Evolutionary conservation across 306 rosid genomes (phyloP).

Genomic region (Lathyrus oleraceus): DNA sequence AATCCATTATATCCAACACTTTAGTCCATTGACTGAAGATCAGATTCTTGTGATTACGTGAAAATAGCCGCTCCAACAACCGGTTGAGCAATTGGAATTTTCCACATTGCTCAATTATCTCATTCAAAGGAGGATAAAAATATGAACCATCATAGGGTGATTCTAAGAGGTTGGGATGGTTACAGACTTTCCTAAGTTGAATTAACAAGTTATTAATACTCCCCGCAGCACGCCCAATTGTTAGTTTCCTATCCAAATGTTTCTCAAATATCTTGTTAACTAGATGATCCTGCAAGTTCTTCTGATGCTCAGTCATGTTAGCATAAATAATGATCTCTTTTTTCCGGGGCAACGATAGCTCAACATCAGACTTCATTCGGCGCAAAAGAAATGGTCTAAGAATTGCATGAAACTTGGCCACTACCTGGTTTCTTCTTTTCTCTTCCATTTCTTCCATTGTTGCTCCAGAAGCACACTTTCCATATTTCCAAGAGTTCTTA

Average conservation of each 20-base stretch:
- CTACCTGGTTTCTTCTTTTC: slow-evolving; percentile 75
- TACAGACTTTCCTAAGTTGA: slow-evolving; percentile 95
- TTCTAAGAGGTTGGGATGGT: slow-evolving; percentile 88
- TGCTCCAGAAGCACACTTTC: slow-evolving; percentile 60
- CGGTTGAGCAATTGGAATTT: slow-evolving; percentile 82
- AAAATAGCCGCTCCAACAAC: slow-evolving; percentile 63
- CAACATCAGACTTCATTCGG: slow-evolving; percentile 89
- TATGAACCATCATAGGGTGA: slow-evolving; percentile 57
- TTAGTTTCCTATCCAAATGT: slow-evolving; percentile 42
- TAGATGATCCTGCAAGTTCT: slow-evolving; percentile 75
- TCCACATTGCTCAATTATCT: slow-evolving; percentile 84
- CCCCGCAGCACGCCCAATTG: slow-evolving; percentile 30
- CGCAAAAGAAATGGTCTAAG: slow-evolving; percentile 94
- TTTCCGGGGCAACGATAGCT: slow-evolving; percentile 81
- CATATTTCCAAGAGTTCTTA: slow-evolving; percentile 91
- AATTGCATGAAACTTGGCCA: slow-evolving; percentile 88
- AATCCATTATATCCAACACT: slow-evolving; percentile 87
- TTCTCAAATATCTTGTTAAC: slow-evolving; percentile 64
- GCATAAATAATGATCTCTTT: slow-evolving; percentile 92
- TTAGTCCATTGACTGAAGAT: slow-evolving; percentile 91
- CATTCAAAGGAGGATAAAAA: slow-evolving; percentile 70
- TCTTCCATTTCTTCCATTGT: slow-evolving; percentile 78
- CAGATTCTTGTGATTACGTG: slow-evolving; percentile 76
- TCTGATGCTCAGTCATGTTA: slow-evolving; percentile 85
- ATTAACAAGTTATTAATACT: slow-evolving; percentile 61